These are phyloP conservation scores for Tilletia setariae DNA, from an alignment of 1,284 basidiomycete genomes.

Conservation along the genomic window DNA sequence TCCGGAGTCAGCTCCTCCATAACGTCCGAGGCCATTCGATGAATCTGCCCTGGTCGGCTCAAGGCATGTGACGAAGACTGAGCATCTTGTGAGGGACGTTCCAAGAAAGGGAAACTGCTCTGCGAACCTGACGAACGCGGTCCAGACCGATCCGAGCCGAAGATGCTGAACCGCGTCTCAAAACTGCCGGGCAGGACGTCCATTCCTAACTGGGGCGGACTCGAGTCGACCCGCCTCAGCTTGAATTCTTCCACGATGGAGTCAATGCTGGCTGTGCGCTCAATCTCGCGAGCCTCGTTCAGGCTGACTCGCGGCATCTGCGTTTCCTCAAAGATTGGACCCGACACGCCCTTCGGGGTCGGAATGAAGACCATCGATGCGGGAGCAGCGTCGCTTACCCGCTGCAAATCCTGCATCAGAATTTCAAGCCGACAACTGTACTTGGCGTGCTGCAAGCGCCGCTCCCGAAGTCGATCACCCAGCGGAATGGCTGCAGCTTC, in stretches of 20 bases:
- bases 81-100: not conserved
- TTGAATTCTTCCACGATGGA: not conserved
- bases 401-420: conserved; percentile 32
- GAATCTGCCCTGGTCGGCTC: not conserved
- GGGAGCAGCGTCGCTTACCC: not conserved
- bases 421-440: conserved; percentile 32
- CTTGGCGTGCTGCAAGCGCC: conserved; percentile 39
- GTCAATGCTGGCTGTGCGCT: not conserved
- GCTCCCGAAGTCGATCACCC: conserved; percentile 28
- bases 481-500: conserved; percentile 41
- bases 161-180: not conserved
- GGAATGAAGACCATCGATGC: conserved; percentile 8
- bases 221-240: not conserved
- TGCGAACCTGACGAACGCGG: not conserved
- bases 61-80: not conserved
- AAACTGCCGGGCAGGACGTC: not conserved
- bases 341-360: not conserved
- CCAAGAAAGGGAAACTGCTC: not conserved
- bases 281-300: conserved; percentile 2
- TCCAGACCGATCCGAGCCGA: conserved; percentile 8
- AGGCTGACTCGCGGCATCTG: not conserved
- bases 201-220: not conserved
- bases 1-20: conserved; percentile 4
- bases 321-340: not conserved
- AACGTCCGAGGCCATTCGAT: not conserved